Percentiles rank a stretch among this genome's conserved stretches.
These are phyloP conservation scores for Candida frijolesensis DNA, from an alignment of 1,139 yeast genomes.

Conservation along the genomic window DNA sequence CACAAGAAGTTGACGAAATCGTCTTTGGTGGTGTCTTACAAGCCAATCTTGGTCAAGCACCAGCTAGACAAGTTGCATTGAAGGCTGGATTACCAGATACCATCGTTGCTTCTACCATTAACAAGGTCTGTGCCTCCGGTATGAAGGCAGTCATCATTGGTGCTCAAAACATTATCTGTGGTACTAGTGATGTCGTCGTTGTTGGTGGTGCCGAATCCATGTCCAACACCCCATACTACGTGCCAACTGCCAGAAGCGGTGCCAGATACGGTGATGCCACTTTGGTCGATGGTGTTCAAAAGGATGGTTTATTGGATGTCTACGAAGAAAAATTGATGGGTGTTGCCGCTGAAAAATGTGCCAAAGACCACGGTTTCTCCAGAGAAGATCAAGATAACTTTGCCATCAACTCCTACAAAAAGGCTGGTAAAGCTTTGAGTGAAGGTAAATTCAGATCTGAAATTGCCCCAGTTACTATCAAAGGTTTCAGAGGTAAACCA, in stretches of 20 bases:
- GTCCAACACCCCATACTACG: slow-evolving; percentile 94
- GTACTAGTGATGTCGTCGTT: slow-evolving; percentile 88
- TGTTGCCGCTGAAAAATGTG: slow-evolving; percentile 94
- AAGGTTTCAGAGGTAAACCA: slow-evolving; percentile 93
- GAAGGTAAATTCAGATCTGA: slow-evolving; percentile 81
- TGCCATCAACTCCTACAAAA: slow-evolving; percentile 68
- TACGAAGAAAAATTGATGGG: slow-evolving; percentile 91
- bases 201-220: slow-evolving; percentile 98
- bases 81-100: slow-evolving; percentile 82
- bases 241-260: slow-evolving; percentile 84
- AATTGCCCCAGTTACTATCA: slow-evolving; percentile 82
- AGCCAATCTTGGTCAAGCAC: slow-evolving; percentile 96
- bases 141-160: slow-evolving; percentile 89
- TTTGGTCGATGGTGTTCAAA: slow-evolving; percentile 83
- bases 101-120: slow-evolving; percentile 84
- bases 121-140: slow-evolving; percentile 98
- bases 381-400: slow-evolving; percentile 75
- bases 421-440: slow-evolving; percentile 78
- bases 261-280: slow-evolving; percentile 83
- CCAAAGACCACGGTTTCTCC: slow-evolving; percentile 63
- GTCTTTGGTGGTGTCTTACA: slow-evolving; percentile 91
- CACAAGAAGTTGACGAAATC: slow-evolving; percentile 83
- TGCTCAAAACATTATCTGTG: slow-evolving; percentile 87
- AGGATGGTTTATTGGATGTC: slow-evolving; percentile 91
- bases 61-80: slow-evolving; percentile 96